Conservation (phyloP, 2,329 filamentous ascomycete species). For the Phialophora expanda region DNA sequence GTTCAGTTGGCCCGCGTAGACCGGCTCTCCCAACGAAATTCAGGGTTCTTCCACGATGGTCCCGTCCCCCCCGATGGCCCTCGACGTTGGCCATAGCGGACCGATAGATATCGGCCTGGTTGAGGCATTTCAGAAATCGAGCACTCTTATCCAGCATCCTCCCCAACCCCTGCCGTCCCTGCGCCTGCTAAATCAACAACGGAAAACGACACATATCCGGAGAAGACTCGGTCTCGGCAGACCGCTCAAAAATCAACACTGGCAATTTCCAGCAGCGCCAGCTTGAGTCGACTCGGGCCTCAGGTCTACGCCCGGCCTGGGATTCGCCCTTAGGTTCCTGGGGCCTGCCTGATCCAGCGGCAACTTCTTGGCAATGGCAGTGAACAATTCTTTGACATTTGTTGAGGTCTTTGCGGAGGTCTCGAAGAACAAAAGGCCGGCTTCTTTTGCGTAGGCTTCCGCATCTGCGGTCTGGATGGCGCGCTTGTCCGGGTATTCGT, state of each 20-base stretch:
- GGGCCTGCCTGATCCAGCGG: slow-evolving; percentile 96
- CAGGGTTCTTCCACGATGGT: neutral
- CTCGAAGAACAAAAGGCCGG: slow-evolving; percentile 95
- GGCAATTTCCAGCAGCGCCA: slow-evolving; percentile 65
- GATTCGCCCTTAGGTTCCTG: slow-evolving; percentile 73
- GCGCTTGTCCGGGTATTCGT: slow-evolving; percentile 92
- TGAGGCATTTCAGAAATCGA: slow-evolving; percentile 23
- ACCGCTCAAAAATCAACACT: slow-evolving; percentile 58
- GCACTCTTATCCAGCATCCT: slow-evolving; percentile 30
- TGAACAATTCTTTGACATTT: slow-evolving; percentile 95
- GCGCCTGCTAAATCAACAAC: slow-evolving; percentile 32
- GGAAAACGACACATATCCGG: slow-evolving; percentile 16
- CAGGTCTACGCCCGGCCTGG: slow-evolving; percentile 69
- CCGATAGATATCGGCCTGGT: neutral
- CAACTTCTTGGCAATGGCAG: slow-evolving; percentile 95
- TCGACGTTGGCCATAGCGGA: neutral
- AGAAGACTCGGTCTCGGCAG: neutral
- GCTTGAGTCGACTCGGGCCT: slow-evolving; percentile 66
- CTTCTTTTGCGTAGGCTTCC: slow-evolving; percentile 92
- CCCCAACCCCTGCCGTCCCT: slow-evolving; percentile 11
- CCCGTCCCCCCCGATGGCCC: neutral
- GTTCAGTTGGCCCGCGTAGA: neutral
- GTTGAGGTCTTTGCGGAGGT: slow-evolving; percentile 97
- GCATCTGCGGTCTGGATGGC: slow-evolving; percentile 88
- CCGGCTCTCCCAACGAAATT: neutral